Conservation (phyloP, 805 yeast species). For the Candida tammaniensis region DNA sequence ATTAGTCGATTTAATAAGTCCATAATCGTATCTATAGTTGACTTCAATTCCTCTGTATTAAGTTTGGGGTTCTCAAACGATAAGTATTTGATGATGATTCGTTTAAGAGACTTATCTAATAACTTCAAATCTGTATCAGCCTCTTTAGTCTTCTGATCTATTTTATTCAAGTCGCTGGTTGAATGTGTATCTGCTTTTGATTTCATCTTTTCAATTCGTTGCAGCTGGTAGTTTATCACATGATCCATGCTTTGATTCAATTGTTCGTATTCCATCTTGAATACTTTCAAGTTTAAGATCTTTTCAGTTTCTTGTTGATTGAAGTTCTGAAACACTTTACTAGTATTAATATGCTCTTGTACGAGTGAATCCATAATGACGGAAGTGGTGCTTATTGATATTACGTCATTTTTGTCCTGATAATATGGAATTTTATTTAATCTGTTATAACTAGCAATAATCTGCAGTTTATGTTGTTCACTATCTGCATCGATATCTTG, state of each 20-base stretch:
- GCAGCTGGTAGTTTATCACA: not conserved
- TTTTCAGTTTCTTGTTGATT: slow-evolving; percentile 3
- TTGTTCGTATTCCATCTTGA: slow-evolving; percentile 2
- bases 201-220: not conserved
- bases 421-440: slow-evolving; percentile 19
- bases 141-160: not conserved
- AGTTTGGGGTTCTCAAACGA: slow-evolving; percentile 6
- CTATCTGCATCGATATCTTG: slow-evolving; percentile 1
- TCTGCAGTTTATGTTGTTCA: not conserved
- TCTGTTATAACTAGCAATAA: slow-evolving; percentile 5
- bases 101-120: slow-evolving; percentile 4
- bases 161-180: too few species aligned
- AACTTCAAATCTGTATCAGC: not conserved
- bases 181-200: not conserved
- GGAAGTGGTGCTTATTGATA: slow-evolving; percentile 23
- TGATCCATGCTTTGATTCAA: slow-evolving; percentile 6
- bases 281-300: slow-evolving; percentile 1
- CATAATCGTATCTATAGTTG: slow-evolving; percentile 1
- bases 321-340: not conserved
- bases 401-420: slow-evolving; percentile 27
- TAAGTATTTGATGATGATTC: slow-evolving; percentile 6
- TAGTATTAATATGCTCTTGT: slow-evolving; percentile 4
- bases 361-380: slow-evolving; percentile 1
- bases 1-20: slow-evolving; percentile 6
- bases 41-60: slow-evolving; percentile 3